These are phyloP conservation scores for Fusarium chlamydosporum DNA, from an alignment of 2,329 filamentous ascomycete genomes.

Conservation along the genomic window DNA sequence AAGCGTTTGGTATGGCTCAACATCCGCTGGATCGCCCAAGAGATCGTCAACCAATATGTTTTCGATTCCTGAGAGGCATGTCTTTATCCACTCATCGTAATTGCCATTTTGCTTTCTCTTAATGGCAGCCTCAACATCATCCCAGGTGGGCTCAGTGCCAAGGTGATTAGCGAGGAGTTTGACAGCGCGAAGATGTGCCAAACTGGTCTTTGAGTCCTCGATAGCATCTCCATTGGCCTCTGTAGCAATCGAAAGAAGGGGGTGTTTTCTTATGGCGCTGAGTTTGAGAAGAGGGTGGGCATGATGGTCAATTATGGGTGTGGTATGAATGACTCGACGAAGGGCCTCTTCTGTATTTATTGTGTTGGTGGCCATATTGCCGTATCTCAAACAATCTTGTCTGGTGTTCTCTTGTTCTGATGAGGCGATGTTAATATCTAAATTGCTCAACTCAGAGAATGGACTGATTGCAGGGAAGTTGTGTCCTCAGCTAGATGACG, in stretches of 20 bases:
- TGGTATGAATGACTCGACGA: constrained; percentile 61
- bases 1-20: constrained; percentile 74
- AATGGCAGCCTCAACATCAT: constrained; percentile 62
- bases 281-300: constrained; percentile 76
- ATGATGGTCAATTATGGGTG: constrained; percentile 80
- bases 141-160: constrained; percentile 74
- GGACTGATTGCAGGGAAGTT: background rate
- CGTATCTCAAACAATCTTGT: background rate
- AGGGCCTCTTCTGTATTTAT: constrained; percentile 48
- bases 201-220: constrained; percentile 69
- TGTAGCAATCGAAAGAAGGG: constrained; percentile 73
- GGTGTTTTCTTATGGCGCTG: constrained; percentile 61
- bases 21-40: constrained; percentile 67
- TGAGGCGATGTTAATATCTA: constrained; percentile 3
- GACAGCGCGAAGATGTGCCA: constrained; percentile 79
- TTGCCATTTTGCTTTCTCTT: constrained; percentile 59
- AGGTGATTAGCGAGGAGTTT: constrained; percentile 77
- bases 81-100: constrained; percentile 70
- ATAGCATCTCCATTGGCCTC: constrained; percentile 81
- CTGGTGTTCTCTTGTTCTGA: background rate
- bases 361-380: constrained; percentile 34
- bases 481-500: constrained; percentile 7
- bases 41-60: constrained; percentile 85
- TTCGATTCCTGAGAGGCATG: constrained; percentile 80
- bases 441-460: constrained; percentile 10